Conservation (phyloP, 305 asterid genomes). For the Nicotiana rustica region DNA sequence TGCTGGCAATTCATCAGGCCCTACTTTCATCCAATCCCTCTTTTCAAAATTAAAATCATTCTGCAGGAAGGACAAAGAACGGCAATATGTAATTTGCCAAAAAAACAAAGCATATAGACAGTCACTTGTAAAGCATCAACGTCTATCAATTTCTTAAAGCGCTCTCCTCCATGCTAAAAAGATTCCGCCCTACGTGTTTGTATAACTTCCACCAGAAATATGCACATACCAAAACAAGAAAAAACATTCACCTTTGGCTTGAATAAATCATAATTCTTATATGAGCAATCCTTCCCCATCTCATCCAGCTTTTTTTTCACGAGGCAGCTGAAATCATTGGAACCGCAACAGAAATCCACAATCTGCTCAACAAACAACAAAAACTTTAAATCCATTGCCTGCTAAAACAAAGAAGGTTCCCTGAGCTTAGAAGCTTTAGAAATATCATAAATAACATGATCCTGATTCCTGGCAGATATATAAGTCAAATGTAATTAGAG, state of each 20-base stretch:
- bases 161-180: not conserved
- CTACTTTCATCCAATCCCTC: conserved; percentile 59
- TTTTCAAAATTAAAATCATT: conserved; percentile 58
- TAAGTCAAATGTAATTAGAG: not conserved
- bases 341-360: conserved; percentile 94
- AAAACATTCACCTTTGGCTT: conserved; percentile 67
- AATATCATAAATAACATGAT: conserved; percentile 25
- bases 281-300: conserved; percentile 71
- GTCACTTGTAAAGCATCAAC: not conserved
- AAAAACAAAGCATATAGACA: not conserved
- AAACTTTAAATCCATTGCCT: not conserved
- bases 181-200: not conserved
- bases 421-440: not conserved
- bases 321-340: conserved; percentile 88
- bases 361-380: conserved; percentile 59
- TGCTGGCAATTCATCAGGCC: conserved; percentile 43
- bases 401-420: not conserved
- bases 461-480: conserved; percentile 28
- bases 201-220: conserved; percentile 13
- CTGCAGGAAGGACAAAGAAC: conserved; percentile 51
- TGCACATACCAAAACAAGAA: conserved; percentile 5
- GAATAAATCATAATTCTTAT: conserved; percentile 74
- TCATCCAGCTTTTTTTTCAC: conserved; percentile 76
- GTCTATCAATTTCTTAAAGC: conserved; percentile 4
- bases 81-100: not conserved